Conservation (phyloP, 139 green algal genomes). For the Coelastrella sp. region DNA sequence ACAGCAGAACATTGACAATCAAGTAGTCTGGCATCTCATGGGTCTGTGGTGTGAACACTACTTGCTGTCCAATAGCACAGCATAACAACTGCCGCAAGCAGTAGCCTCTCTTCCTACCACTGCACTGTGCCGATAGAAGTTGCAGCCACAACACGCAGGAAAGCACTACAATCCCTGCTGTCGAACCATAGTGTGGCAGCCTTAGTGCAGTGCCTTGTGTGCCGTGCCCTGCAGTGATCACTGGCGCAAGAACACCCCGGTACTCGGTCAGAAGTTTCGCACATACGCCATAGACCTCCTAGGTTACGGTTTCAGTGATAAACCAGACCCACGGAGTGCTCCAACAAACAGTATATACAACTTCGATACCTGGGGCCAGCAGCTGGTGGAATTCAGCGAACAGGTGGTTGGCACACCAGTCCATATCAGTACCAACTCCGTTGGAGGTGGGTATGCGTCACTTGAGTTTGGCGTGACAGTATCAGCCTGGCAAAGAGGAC, state of each 20-base stretch:
- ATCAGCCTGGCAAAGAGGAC: no score
- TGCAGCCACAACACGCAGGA: no score
- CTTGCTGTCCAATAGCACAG: background rate
- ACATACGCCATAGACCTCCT: constrained; percentile 94
- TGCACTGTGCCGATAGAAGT: no score
- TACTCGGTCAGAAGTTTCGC: constrained; percentile 65
- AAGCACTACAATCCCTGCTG: no score
- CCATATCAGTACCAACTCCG: constrained; percentile 91
- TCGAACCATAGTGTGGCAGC: no score
- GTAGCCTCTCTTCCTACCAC: no score
- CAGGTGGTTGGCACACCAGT: constrained; percentile 67
- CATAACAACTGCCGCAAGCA: background rate
- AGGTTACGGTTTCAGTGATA: constrained; percentile 87
- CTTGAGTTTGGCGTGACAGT: no score
- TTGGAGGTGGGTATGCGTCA: constrained; percentile 73
- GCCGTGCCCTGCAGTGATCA: constrained; percentile 70
- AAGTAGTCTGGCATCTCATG: no score
- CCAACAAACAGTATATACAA: constrained; percentile 68
- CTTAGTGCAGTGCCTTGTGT: no score
- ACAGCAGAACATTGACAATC: no score
- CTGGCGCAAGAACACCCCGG: constrained; percentile 90
- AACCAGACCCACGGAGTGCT: constrained; percentile 77
- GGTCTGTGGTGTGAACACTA: no score
- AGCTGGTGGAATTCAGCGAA: constrained; percentile 87
- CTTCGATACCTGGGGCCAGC: constrained; percentile 78